A percentile compares a stretch with the other conserved stretches of the same genome.
Evolutionary conservation across 169 alveolate species (phyloP).

Genomic region (Plasmodium fragile): DNA sequence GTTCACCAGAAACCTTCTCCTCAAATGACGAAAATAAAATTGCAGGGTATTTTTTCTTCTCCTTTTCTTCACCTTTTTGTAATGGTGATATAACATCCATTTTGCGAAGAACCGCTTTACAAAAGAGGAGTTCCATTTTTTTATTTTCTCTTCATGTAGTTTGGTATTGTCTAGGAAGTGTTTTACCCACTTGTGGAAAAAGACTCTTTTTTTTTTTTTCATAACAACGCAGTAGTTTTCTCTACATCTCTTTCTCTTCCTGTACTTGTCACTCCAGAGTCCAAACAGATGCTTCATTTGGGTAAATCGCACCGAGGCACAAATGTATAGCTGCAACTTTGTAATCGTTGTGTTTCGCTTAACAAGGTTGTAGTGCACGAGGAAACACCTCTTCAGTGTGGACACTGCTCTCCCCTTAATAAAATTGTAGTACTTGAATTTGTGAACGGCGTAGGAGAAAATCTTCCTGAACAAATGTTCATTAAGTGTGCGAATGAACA

Average conservation of each 20-base stretch:
- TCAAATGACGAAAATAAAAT: neutral
- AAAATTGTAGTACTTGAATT: conserved; percentile 14
- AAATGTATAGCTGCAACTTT: conserved; percentile 36
- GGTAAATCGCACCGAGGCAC: conserved; percentile 20
- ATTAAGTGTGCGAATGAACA: neutral
- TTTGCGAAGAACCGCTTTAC: neutral
- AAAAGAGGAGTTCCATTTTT: neutral
- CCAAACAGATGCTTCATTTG: conserved; percentile 1
- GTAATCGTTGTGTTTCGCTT: conserved; percentile 7
- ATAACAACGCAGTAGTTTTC: neutral
- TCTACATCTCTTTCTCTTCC: conserved; percentile 11
- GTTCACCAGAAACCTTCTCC: neutral
- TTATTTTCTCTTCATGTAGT: neutral
- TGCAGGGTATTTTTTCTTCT: neutral
- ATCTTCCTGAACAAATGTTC: conserved; percentile 17
- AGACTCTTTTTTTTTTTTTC: neutral
- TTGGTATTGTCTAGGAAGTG: neutral
- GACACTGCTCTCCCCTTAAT: neutral
- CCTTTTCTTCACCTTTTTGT: conserved; percentile 28
- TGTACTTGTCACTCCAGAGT: neutral
- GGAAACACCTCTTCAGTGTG: conserved; percentile 10
- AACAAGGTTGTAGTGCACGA: conserved; percentile 30
- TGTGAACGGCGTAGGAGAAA: neutral
- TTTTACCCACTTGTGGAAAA: conserved; percentile 24
- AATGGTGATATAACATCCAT: conserved; percentile 28